phyloP scores from a whole-genome alignment of 805 yeast genomes.

The Ogataea ramenticola region DNA sequence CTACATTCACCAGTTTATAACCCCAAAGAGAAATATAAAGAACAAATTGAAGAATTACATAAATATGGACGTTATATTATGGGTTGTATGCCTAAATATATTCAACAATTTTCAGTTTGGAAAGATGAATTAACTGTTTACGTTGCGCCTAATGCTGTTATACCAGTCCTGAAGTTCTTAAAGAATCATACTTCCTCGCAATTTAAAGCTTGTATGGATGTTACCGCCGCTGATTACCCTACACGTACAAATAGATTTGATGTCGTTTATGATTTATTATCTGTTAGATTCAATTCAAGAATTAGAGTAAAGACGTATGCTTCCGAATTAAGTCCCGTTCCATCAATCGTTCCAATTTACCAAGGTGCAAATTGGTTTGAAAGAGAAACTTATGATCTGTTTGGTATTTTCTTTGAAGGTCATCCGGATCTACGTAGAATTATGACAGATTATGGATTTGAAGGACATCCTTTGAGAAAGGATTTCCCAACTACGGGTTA shows the following conservation, averaged over 20 bases:
- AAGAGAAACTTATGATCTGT: conserved; percentile 83
- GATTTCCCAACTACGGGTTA: conserved; percentile 92
- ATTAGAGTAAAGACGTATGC: conserved; percentile 87
- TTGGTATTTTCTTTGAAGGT: conserved; percentile 79
- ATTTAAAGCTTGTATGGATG: conserved; percentile 70
- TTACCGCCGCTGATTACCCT: conserved; percentile 85
- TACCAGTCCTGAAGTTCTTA: conserved; percentile 65
- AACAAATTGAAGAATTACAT: conserved; percentile 64
- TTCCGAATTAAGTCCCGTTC: conserved; percentile 74
- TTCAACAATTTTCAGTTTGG: conserved; percentile 85
- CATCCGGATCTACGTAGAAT: conserved; percentile 88
- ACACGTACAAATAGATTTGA: conserved; percentile 79
- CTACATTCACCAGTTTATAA: conserved; percentile 48
- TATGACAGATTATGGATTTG: conserved; percentile 88
- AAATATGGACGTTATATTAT: conserved; percentile 74
- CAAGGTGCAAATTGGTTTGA: conserved; percentile 89
- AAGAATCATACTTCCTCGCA: conserved; percentile 76
- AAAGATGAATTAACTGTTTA: conserved; percentile 77
- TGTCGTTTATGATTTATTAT: conserved; percentile 75
- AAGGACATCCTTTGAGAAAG: conserved; percentile 86
- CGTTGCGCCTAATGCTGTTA: conserved; percentile 67
- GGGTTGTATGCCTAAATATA: conserved; percentile 71
- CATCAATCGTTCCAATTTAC: conserved; percentile 63
- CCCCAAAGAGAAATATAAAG: conserved; percentile 71
- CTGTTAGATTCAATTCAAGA: conserved; percentile 78